Evolutionary conservation across 192 early-diverging fungal genomes (phyloP).

Genomic region (Entrophospora sp.): DNA sequence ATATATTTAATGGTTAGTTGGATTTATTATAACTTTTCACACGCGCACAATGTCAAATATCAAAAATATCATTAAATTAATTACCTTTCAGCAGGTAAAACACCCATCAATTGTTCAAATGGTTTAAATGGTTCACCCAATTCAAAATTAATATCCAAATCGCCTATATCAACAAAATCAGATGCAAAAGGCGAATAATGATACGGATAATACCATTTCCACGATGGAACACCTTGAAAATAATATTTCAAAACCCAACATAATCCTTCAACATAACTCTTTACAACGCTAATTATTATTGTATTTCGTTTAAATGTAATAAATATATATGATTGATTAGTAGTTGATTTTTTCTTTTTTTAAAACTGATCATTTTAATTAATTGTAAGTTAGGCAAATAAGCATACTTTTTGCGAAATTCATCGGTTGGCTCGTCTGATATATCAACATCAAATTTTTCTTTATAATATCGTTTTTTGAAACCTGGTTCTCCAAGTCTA

Average conservation of each 20-base stretch:
- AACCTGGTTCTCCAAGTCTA: slow-evolving; percentile 69
- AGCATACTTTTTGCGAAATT: slow-evolving; percentile 47
- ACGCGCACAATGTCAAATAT: not conserved
- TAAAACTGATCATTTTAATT: too few species aligned
- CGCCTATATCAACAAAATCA: slow-evolving; percentile 70
- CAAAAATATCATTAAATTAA: not conserved
- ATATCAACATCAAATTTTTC: slow-evolving; percentile 59
- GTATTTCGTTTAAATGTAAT: too few species aligned
- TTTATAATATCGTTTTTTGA: slow-evolving; percentile 64
- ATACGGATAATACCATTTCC: slow-evolving; percentile 98
- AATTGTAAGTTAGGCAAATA: not conserved
- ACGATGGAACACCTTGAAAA: slow-evolving; percentile 87
- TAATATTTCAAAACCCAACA: slow-evolving; percentile 98
- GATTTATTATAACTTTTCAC: too few species aligned
- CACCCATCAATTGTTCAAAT: slow-evolving; percentile 96
- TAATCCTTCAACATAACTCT: slow-evolving; percentile 86
- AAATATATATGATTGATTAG: too few species aligned
- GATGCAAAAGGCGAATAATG: slow-evolving; percentile 88
- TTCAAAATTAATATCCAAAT: slow-evolving; percentile 71
- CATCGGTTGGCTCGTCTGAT: slow-evolving; percentile 42
- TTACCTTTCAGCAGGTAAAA: slow-evolving; percentile 72
- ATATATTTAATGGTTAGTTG: not conserved
- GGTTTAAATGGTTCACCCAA: slow-evolving; percentile 78
- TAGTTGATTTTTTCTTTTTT: too few species aligned
- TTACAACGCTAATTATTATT: slow-evolving; percentile 55